Percentiles rank a stretch among this genome's conserved stretches.
These are phyloP conservation scores for Pleurozium schreberi DNA, from an alignment of 225 moss, liverwort and hornwort species.

Conservation along the genomic window DNA sequence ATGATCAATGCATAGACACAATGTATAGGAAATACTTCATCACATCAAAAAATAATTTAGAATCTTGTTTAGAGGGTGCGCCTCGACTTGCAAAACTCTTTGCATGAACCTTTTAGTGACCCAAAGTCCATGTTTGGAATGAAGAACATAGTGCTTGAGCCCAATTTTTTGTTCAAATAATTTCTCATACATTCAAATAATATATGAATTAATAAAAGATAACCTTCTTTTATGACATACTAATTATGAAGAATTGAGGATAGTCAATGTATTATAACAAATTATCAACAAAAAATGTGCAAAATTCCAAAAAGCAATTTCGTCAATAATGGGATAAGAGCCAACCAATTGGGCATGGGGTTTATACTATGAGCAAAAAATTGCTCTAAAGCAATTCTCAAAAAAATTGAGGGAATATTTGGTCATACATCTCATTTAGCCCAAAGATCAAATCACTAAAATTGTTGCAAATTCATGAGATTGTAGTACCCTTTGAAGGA, in stretches of 20 bases:
- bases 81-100: background rate
- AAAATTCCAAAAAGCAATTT: background rate
- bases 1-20: no score
- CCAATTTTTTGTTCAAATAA: background rate
- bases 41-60: background rate
- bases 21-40: background rate
- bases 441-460: background rate
- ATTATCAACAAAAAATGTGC: background rate
- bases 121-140: background rate
- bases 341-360: accelerated
- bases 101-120: accelerated
- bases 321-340: accelerated
- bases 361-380: background rate
- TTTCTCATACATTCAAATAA: background rate
- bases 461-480: background rate
- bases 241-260: background rate
- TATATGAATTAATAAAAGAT: background rate
- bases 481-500: accelerated
- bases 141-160: background rate
- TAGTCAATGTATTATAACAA: background rate
- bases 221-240: accelerated
- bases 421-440: background rate
- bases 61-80: background rate
- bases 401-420: accelerated
- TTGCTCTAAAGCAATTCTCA: background rate